A percentile compares a stretch with the other conserved stretches of the same genome.
phyloP scores from a whole-genome alignment of 768 basidiomycete genomes.

The Suillus plorans region DNA sequence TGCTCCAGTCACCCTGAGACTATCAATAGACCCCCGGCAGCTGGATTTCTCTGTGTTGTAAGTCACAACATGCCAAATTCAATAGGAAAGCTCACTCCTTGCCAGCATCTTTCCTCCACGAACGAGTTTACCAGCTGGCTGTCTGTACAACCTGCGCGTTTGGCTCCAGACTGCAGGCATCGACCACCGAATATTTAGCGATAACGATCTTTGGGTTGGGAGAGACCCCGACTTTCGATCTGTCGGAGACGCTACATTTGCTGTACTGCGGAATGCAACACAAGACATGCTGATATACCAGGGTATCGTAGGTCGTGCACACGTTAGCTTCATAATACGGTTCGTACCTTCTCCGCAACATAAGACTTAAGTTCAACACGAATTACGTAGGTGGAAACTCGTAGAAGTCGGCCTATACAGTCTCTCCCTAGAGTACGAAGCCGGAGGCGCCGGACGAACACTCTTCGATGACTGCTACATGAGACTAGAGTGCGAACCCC shows the following conservation, averaged over 20 bases:
- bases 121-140: conserved; percentile 50
- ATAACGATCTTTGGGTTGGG: conserved; percentile 66
- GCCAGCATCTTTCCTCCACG: conserved; percentile 61
- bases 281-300: conserved; percentile 53
- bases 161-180: conserved; percentile 60
- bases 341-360: conserved; percentile 19
- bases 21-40: conserved; percentile 51
- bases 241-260: conserved; percentile 57
- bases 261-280: conserved; percentile 43
- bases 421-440: conserved; percentile 65
- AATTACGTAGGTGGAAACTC: conserved; percentile 46
- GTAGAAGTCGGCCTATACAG: conserved; percentile 45
- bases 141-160: conserved; percentile 57
- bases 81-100: conserved; percentile 3
- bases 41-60: conserved; percentile 67
- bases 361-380: neutral
- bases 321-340: conserved; percentile 57
- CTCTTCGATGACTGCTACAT: conserved; percentile 56
- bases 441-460: conserved; percentile 55
- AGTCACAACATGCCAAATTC: conserved; percentile 15
- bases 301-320: conserved; percentile 53
- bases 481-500: conserved; percentile 54
- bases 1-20: conserved; percentile 44
- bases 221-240: conserved; percentile 63
- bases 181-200: conserved; percentile 63